Percentiles rank a stretch among this genome's conserved stretches.
Evolutionary conservation across 768 basidiomycete species (phyloP).

Genomic region (Suillus ampliporus): DNA sequence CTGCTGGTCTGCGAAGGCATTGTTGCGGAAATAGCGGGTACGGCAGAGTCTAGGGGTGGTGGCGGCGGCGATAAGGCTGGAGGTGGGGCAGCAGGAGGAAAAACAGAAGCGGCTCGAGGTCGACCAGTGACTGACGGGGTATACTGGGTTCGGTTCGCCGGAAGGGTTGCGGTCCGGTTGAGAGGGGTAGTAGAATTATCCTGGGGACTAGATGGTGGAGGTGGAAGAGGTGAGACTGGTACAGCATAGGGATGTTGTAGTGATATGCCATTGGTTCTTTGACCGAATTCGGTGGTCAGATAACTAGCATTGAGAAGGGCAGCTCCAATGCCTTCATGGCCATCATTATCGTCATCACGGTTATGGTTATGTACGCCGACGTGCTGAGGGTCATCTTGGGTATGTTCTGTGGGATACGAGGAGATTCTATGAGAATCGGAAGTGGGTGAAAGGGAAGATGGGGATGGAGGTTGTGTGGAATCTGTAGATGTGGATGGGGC

Average conservation of each 20-base stretch:
- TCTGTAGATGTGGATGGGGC: constrained; percentile 45
- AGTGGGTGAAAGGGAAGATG: constrained; percentile 42
- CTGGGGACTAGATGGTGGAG: constrained; percentile 12
- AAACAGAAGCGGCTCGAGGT: constrained; percentile 60
- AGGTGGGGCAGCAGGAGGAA: constrained; percentile 71
- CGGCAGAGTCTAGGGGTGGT: constrained; percentile 49
- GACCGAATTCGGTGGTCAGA: constrained; percentile 32
- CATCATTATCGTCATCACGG: constrained; percentile 41
- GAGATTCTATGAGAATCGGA: constrained; percentile 57
- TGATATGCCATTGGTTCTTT: constrained; percentile 10
- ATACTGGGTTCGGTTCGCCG: constrained; percentile 34
- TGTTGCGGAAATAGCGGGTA: constrained; percentile 33
- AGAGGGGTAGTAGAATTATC: constrained; percentile 25
- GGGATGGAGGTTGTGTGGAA: constrained; percentile 43
- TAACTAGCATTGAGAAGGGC: constrained; percentile 46
- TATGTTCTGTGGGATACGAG: constrained; percentile 47
- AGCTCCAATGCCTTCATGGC: constrained; percentile 50
- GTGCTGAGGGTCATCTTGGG: constrained; percentile 42
- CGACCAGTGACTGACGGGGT: constrained; percentile 38
- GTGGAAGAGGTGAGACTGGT: constrained; percentile 25
- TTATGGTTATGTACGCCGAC: constrained; percentile 23
- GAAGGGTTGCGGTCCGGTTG: constrained; percentile 43
- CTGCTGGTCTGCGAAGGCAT: constrained; percentile 37
- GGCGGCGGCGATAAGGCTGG: constrained; percentile 66
- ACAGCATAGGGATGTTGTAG: constrained; percentile 58